Conservation (phyloP, 495 filamentous ascomycete genomes). For the Opeltia flavorubescens region DNA sequence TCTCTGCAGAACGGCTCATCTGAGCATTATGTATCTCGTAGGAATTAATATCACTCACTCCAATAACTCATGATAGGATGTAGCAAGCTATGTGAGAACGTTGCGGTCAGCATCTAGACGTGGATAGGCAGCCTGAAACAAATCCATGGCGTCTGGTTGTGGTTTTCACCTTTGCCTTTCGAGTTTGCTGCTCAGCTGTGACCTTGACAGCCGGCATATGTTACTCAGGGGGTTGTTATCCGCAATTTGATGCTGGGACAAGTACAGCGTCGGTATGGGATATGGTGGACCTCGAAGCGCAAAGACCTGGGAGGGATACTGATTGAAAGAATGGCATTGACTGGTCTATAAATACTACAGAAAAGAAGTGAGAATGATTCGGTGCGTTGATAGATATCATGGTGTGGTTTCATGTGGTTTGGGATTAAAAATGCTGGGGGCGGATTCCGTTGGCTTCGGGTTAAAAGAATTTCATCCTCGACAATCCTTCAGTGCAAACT, state of each 20-base stretch:
- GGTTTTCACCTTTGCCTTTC: conserved; percentile 73
- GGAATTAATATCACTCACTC: conserved; percentile 45
- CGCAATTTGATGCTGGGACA: conserved; percentile 1
- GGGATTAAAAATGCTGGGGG: too few relatives aligned
- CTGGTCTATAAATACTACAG: not conserved
- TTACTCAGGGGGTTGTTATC: conserved; percentile 5
- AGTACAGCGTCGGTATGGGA: not conserved
- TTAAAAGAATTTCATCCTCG: too few relatives aligned
- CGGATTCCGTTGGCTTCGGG: not conserved
- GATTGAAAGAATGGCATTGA: not conserved
- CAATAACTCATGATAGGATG: conserved; percentile 89
- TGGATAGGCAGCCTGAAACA: too few relatives aligned
- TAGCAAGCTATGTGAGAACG: conserved; percentile 57
- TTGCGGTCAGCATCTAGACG: conserved; percentile 10
- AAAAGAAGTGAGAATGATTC: not conserved
- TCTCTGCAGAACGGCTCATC: conserved; percentile 42
- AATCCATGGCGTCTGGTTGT: too few relatives aligned
- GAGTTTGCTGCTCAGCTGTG: conserved; percentile 79
- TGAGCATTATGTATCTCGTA: conserved; percentile 3
- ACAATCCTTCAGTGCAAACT: too few relatives aligned
- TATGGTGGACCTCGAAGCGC: not conserved
- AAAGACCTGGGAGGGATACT: not conserved
- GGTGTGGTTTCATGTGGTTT: not conserved
- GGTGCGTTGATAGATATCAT: not conserved
- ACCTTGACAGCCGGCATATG: conserved; percentile 47